Base-by-base conservation (phyloP, 1,284 basidiomycete genomes). In the Ustilago tritici region DNA sequence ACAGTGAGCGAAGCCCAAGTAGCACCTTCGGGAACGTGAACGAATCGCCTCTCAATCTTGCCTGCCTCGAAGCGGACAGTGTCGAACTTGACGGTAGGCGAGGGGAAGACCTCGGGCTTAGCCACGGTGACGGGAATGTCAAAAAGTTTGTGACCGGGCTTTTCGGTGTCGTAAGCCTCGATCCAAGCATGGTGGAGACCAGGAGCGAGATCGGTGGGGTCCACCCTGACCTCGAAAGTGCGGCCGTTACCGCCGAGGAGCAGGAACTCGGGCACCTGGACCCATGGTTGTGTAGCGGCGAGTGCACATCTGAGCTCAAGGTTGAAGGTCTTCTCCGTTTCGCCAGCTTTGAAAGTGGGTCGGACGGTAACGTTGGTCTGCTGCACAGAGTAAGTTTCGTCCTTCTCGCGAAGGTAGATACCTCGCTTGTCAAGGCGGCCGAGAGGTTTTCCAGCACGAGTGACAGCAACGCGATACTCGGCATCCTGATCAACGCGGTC, bases 1-100 rank as follows among this genome's bases (percentile, higher is more conserved):
- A 87, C 64, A 32, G 82, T 80, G 23, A 85, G 60, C 56, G 85
- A 83, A 49, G 85, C 86, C 84, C 84, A 86, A 11, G 84, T 85
- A n/a, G 85, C 84, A 23, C 86, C 86, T 40, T 79, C 76, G 32
- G 86, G 86, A 17, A 87, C 86, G 34, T 72, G 63, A 41, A 87
- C 56, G 76, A 86, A 87, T 43, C 79, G 68, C 32, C 86, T 74
- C 34, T 82, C 79, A 31, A 87, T 81, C 36, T 76, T 77, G 55
- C 86, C 86, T 14, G 78, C 70, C 34, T 80, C 78, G 49, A 84
- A 76, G 14, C 71, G 74, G 32, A 77, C 64, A 11, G 62, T 70
- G 15, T 71, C 61, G 40, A 79, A 82, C 40, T 68, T 69, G 55
- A 83, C 72, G 6, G 81, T 82, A 8, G 84, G 81, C 46, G 58